Evolutionary conservation across 2,329 filamentous ascomycete species (phyloP), one percentile per base, ranked within the genome.

Genomic region (Curvularia eragrostidis): DNA sequence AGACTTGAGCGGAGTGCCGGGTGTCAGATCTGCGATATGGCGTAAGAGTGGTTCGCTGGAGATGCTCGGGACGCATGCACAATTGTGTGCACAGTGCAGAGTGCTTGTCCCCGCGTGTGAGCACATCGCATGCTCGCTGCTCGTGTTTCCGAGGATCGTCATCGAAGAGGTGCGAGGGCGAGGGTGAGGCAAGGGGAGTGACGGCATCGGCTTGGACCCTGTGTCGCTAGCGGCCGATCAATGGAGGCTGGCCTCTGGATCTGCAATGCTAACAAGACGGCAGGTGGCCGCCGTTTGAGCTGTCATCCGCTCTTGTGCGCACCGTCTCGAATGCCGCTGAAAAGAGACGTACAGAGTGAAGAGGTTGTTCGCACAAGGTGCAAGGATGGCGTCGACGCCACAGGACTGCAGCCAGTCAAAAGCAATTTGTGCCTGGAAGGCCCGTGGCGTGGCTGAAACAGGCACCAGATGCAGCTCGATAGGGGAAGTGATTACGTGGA

Each of bases 401-500:
- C 50, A 57, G 28, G 23, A n/a, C 32, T 54, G 38, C 47, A 56
- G 34, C 53, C 47, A 36, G 54, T 49, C 28, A 59, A 52, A 48
- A 30, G 52, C 41, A 46, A 36, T n/a, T n/a, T n/a, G 56, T 55
- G 7, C 46, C 52, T 55, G 36, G 19, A 12, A 32, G 38, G 32
- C 19, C 30, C 23, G 30, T 21, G 23, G 36, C 48, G 48, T 43
- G 56, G 56, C 53, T 59, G 52, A 58, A 49, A 58, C 55, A 44
- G 51, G 53, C 36, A 48, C 48, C 19, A 19, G 23, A 36, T 41
- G 49, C 49, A 42, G 42, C 53, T 52, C 43, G 32, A 56, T 54
- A 59, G 53, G 56, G 56, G 53, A n/a, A 51, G n/a, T n/a, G 48
- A 49, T 56, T 59, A 59, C 56, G 56, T 56, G 52, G 52, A 56